A percentile compares a stretch with the other conserved stretches of the same genome.
Conservation (phyloP, 2,329 filamentous ascomycete species). For the Colletotrichum graminicola region DNA sequence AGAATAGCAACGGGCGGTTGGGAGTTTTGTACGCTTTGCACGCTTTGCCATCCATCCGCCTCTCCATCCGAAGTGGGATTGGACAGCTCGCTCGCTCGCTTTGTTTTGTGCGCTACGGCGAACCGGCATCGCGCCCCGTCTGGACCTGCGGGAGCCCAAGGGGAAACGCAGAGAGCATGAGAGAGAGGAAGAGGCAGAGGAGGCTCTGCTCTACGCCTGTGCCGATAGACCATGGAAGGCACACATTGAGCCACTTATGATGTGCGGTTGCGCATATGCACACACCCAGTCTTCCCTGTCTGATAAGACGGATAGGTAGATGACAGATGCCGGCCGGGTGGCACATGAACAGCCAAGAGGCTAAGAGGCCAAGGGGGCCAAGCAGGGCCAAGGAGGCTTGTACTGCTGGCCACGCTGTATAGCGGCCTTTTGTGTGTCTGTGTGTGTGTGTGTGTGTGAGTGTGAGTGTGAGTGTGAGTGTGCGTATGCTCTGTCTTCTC, state of each 20-base stretch:
- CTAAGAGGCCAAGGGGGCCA: slow-evolving; percentile 8
- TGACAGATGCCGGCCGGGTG: background rate
- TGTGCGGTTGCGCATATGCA: slow-evolving; percentile 13
- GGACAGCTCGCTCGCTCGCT: background rate
- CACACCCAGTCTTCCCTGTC: background rate
- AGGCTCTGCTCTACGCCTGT: slow-evolving; percentile 1
- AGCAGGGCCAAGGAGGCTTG: background rate
- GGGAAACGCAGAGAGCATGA: background rate
- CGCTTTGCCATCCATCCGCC: slow-evolving; percentile 8
- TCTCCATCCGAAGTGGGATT: too few species aligned
- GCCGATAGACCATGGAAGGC: background rate
- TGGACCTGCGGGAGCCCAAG: background rate
- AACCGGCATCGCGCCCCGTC: slow-evolving; percentile 15
- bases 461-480: too few species aligned
- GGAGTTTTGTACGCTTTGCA: slow-evolving; percentile 8
- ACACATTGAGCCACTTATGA: slow-evolving; percentile 1
- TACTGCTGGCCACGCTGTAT: slow-evolving; percentile 14
- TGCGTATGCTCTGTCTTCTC: background rate
- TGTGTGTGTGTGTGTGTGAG: too few species aligned
- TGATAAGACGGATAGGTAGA: background rate
- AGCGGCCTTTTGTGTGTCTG: background rate
- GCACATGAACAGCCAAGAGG: slow-evolving; percentile 6
- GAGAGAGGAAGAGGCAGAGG: background rate
- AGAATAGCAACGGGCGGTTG: slow-evolving; percentile 30
- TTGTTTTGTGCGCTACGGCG: background rate